Base-by-base conservation (phyloP, 768 basidiomycete species). In the Tricholoma bakamatsutake region DNA sequence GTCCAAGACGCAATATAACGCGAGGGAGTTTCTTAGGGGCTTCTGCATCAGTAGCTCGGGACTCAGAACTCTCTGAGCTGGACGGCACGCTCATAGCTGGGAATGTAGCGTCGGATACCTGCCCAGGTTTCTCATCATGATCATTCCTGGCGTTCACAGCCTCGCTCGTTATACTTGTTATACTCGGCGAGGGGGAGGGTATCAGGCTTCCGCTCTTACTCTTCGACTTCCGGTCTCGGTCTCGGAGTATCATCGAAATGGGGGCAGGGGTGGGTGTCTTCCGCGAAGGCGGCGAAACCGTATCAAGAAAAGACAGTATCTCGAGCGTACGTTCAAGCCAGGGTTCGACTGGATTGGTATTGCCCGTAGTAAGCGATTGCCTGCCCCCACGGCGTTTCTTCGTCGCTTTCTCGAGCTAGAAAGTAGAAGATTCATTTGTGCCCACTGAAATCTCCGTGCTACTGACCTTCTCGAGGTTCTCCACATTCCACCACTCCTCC, bases 291-390 rank as follows among this genome's bases (percentile, higher is more conserved):
- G 54, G 17, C 13, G 59, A 18, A 37, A 66, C 61, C 18, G 63
- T 62, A 49, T 80, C 79, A 0, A 88, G 64, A 0, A 75, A 65
- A 0, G 72, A 62, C 54, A 86, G 78, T 27, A 83, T 70, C 24
- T 74, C 72, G 3, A 81, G 49, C 0, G 86, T 73, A 11, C 82
- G 80, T 28, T 80, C 74, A 15, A 90, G 65, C 88, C 88, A 90
- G 3, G 69, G 70, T 4, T 82, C 80, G 4, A 66, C 50, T 17
- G 69, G 58, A 1, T 59, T 62, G 21, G 68, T 58, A 1, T 58
- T 62, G 7, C 69, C 37, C 10, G 67, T 64, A 40, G 69, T 61
- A 24, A 80, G 58, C 12, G 76, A 77, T 0, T 68, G 68, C 30
- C 80, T 70, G 9, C 80, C 80, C 1, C 80, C 79, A 15, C 79